Base-by-base conservation (phyloP, 169 alveolate species). In the Theileria parva region DNA sequence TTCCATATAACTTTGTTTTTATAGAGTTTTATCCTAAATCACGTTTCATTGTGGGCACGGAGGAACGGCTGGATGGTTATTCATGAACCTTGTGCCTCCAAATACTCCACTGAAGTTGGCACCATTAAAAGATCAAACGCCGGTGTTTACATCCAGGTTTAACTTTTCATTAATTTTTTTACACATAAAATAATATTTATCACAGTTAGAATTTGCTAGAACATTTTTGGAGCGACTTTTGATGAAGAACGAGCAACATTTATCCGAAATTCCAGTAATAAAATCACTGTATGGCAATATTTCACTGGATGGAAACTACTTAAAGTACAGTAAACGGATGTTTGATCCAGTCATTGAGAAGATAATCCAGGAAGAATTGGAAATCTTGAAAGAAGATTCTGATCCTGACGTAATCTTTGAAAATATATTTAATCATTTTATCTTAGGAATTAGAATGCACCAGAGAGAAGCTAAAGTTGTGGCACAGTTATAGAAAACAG, bases 1-100 rank as follows among this genome's bases (percentile, higher is more conserved):
- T 23, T 1, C 19, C 21, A 2, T 15, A n/a, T 5, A 27, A 27
- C 27, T 25, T 2, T 0, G 2, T 7, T 11, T 39, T 48, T 34
- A 28, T 61, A 83, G 86, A 91, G 95, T 74, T 86, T 86, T 64
- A 72, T 91, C 1, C 83, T 91, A 30, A 91, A 91, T 63, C 92
- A 80, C 67, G 87, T 91, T 0, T 89, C 87, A 12, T 37, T 91
- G 37, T 91, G 95, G 95, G 95, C 95, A 2, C 78, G 92, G 21
- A 37, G 78, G 51, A 87, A 86, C 61, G 87, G 89, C 11, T 91
- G 95, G 95, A 60, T 91, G 88, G 95, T 91, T 19, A 80, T 91
- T 11, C 60, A 84, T 61, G 89, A 87, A 12, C 93, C 95, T 3
- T 65, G 76, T 34, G 80, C 91, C 19, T 87, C 92, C 57, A 87